Evolutionary conservation across 805 yeast genomes (phyloP).

Genomic region (Zygotorulaspora florentina): DNA sequence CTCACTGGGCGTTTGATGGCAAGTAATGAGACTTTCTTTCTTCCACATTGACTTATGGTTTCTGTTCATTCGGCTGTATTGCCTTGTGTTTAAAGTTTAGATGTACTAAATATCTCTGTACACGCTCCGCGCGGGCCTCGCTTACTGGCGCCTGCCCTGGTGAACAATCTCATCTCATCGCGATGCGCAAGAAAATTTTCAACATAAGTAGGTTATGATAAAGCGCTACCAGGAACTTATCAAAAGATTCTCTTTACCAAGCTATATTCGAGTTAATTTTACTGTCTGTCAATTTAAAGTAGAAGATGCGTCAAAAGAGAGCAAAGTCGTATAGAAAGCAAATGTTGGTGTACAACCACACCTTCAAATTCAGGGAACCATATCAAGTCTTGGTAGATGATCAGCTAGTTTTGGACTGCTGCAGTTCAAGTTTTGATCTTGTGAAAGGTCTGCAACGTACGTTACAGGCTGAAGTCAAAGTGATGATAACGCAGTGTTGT

Average conservation of each 20-base stretch:
- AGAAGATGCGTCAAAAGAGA: slow-evolving; percentile 89
- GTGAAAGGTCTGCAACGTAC: slow-evolving; percentile 76
- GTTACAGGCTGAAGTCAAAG: slow-evolving; percentile 78
- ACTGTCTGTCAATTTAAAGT: background rate
- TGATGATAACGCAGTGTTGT: slow-evolving; percentile 94
- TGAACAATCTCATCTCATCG: slow-evolving; percentile 1
- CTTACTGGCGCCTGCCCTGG: background rate
- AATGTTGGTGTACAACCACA: slow-evolving; percentile 75
- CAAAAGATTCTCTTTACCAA: too few relatives aligned
- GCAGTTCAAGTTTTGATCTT: slow-evolving; percentile 68
- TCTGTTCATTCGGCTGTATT: too few relatives aligned
- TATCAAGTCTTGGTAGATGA: slow-evolving; percentile 88
- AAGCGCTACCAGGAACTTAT: too few relatives aligned
- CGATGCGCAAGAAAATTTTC: background rate
- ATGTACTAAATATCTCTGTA: too few relatives aligned
- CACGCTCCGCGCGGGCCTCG: too few relatives aligned
- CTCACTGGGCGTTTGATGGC: too few relatives aligned
- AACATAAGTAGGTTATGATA: background rate
- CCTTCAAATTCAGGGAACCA: slow-evolving; percentile 91
- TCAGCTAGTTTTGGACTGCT: slow-evolving; percentile 62
- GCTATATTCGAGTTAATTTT: too few relatives aligned
- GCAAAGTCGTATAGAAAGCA: slow-evolving; percentile 93
- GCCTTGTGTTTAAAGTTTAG: too few relatives aligned
- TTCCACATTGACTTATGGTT: too few relatives aligned
- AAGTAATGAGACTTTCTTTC: too few relatives aligned